These are phyloP conservation scores for Cucurbita moschata DNA, from an alignment of 306 rosid species.

Conservation along the genomic window DNA sequence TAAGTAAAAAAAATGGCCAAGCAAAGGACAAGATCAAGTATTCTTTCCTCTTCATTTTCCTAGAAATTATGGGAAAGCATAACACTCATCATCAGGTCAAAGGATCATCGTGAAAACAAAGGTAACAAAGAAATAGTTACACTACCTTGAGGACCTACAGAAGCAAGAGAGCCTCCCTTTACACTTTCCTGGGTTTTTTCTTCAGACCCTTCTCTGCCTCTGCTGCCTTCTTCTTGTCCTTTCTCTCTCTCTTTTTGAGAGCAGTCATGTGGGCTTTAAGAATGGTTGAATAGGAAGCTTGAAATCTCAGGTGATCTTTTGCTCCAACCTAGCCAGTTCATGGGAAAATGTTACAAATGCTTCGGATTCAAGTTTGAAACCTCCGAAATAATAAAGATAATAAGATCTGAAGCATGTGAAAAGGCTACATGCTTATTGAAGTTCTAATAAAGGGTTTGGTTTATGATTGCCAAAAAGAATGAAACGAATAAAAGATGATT, in stretches of 20 bases:
- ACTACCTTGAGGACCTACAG: neutral
- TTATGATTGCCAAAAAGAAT: neutral
- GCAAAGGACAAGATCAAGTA: neutral
- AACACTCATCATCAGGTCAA: neutral
- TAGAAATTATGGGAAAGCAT: neutral
- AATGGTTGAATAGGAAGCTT: conserved; percentile 92
- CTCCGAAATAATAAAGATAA: neutral
- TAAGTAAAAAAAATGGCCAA: neutral
- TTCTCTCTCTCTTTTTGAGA: conserved; percentile 89
- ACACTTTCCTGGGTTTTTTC: conserved; percentile 32
- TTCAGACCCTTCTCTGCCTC: conserved; percentile 42
- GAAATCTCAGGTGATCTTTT: conserved; percentile 91
- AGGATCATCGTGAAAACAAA: neutral
- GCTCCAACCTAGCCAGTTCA: conserved; percentile 60
- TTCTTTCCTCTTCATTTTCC: neutral
- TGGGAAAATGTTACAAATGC: neutral
- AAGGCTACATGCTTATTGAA: neutral
- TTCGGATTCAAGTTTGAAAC: neutral
- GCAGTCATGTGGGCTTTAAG: conserved; percentile 96
- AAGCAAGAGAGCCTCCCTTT: neutral
- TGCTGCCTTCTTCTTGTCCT: conserved; percentile 75
- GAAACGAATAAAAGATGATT: neutral
- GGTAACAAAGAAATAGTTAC: neutral
- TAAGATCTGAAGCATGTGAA: neutral
- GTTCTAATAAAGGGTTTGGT: neutral